Percentiles rank a stretch among this genome's conserved stretches.
phyloP scores from a whole-genome alignment of 441 rosid species.

The Isatis lusitanica region DNA sequence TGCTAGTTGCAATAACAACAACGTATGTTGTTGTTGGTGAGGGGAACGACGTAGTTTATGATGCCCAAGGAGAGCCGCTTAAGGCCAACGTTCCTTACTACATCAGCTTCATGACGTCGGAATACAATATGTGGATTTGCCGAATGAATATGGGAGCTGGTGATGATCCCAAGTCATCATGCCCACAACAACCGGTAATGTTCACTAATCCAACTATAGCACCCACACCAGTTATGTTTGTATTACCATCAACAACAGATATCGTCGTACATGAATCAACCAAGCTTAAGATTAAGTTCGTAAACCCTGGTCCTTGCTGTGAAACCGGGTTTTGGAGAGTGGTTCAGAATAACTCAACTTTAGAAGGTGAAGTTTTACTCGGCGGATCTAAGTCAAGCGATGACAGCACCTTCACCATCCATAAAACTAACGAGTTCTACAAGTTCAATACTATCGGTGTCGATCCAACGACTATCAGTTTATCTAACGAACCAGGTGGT shows the following conservation, averaged over 20 bases:
- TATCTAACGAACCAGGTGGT: too few species aligned
- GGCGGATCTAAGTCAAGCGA: not conserved
- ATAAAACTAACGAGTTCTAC: slow-evolving; percentile 17
- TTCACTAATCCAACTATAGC: slow-evolving; percentile 23
- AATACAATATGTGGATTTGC: slow-evolving; percentile 7
- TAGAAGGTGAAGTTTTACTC: not conserved
- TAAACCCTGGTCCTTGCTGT: not conserved
- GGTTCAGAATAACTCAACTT: not conserved
- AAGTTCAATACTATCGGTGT: not conserved
- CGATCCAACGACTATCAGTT: slow-evolving; percentile 4
- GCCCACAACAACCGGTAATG: slow-evolving; percentile 37
- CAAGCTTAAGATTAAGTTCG: not conserved
- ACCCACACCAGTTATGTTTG: not conserved
- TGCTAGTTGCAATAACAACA: not conserved
- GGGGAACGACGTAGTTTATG: not conserved
- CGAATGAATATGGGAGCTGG: not conserved
- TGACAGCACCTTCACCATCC: slow-evolving; percentile 17
- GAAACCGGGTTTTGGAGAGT: not conserved
- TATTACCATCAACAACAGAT: not conserved
- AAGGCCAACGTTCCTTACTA: not conserved
- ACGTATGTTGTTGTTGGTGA: not conserved
- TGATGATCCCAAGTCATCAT: too few species aligned
- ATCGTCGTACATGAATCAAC: not conserved
- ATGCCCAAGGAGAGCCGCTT: not conserved
- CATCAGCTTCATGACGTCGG: not conserved